Conservation (phyloP, 2,329 filamentous ascomycete species). For the Aspergillus sp. region DNA sequence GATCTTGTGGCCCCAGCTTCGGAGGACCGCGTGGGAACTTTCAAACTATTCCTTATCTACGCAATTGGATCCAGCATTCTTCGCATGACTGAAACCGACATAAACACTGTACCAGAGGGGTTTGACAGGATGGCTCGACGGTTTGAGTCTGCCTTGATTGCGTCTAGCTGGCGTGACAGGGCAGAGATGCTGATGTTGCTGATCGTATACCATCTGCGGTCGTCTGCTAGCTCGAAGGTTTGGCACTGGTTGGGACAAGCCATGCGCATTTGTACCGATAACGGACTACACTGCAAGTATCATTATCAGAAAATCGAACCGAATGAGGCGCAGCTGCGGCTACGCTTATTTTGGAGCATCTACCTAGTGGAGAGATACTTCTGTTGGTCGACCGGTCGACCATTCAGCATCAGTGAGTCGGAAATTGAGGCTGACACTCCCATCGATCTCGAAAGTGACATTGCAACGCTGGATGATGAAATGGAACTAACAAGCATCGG, state of each 20-base stretch:
- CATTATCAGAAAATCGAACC: conserved; percentile 14
- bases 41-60: conserved; percentile 24
- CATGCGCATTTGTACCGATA: conserved; percentile 25
- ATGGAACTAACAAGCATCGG: not conserved
- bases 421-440: conserved; percentile 27
- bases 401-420: conserved; percentile 31
- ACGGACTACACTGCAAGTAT: conserved; percentile 20
- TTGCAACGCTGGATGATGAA: not conserved
- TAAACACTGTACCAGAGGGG: conserved; percentile 10
- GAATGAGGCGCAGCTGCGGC: conserved; percentile 14
- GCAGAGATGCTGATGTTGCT: conserved; percentile 24
- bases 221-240: conserved; percentile 18
- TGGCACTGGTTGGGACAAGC: conserved; percentile 27
- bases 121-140: conserved; percentile 14
- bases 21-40: conserved; percentile 12
- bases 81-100: conserved; percentile 16
- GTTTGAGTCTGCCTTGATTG: conserved; percentile 10
- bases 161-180: conserved; percentile 10
- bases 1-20: not conserved
- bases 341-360: conserved; percentile 31
- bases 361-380: conserved; percentile 29
- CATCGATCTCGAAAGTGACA: not conserved
- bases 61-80: conserved; percentile 18
- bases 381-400: conserved; percentile 27
- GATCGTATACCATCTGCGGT: conserved; percentile 22